A percentile compares a stretch with the other conserved stretches of the same genome.
phyloP scores from a whole-genome alignment of 2,329 filamentous ascomycete genomes.

The Byssoonygena ceratinophila region DNA sequence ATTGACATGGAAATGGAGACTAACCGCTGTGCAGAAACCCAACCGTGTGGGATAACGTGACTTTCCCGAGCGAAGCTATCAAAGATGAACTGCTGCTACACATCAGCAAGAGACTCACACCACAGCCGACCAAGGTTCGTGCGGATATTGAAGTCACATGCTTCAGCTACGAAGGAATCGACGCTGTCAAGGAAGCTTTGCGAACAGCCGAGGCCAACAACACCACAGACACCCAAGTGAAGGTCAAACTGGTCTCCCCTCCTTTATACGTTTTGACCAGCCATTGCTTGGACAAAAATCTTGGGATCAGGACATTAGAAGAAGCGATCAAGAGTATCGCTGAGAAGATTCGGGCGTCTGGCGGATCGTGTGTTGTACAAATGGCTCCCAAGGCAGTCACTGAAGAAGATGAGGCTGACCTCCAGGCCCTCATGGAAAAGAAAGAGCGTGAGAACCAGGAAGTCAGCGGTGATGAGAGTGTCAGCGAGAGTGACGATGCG shows the following conservation, averaged over 20 bases:
- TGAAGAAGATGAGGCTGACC: conserved; percentile 92
- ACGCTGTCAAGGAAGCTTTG: conserved; percentile 89
- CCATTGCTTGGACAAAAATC: conserved; percentile 85
- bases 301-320: conserved; percentile 74
- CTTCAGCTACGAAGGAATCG: conserved; percentile 94
- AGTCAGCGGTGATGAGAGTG: conserved; percentile 92
- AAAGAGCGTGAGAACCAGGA: conserved; percentile 94
- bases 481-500: conserved; percentile 90
- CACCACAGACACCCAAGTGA: conserved; percentile 85
- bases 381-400: conserved; percentile 99
- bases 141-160: conserved; percentile 95
- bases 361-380: conserved; percentile 77
- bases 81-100: conserved; percentile 86
- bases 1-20: background rate
- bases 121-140: conserved; percentile 97
- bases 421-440: conserved; percentile 98
- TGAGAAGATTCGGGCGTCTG: conserved; percentile 63
- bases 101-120: conserved; percentile 92
- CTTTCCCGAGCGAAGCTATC: conserved; percentile 74
- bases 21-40: conserved; percentile 54
- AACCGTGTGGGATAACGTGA: conserved; percentile 88
- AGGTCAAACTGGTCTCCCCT: conserved; percentile 96
- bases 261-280: conserved; percentile 93
- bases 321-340: conserved; percentile 82
- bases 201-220: conserved; percentile 86